Conservation (phyloP, 768 basidiomycete species). For the Termitomyces sp. region DNA sequence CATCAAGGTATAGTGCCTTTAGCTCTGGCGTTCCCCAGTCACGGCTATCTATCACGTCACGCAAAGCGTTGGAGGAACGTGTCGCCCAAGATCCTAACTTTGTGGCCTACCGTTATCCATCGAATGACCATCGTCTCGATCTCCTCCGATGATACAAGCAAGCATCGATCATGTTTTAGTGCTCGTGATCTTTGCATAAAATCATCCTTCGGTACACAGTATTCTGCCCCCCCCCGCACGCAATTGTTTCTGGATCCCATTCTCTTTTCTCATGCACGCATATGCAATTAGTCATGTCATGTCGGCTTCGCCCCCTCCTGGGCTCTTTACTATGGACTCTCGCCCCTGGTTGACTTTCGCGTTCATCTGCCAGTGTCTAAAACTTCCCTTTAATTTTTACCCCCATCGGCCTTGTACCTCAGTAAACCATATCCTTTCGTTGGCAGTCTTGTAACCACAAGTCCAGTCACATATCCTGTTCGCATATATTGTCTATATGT, state of each 20-base stretch:
- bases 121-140: slow-evolving; percentile 64
- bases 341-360: not conserved
- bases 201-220: not conserved
- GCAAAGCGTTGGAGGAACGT: slow-evolving; percentile 70
- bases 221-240: not conserved
- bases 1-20: slow-evolving; percentile 46
- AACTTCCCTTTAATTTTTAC: slow-evolving; percentile 13
- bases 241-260: not conserved
- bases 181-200: not conserved
- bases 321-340: not conserved
- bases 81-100: slow-evolving; percentile 86
- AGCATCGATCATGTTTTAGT: not conserved
- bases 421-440: slow-evolving; percentile 11
- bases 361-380: slow-evolving; percentile 1
- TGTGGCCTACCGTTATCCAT: slow-evolving; percentile 85
- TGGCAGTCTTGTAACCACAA: slow-evolving; percentile 1
- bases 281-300: not conserved
- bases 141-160: slow-evolving; percentile 39
- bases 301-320: not conserved
- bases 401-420: slow-evolving; percentile 19
- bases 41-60: slow-evolving; percentile 59
- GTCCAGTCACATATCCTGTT: slow-evolving; percentile 5
- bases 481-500: slow-evolving; percentile 13
- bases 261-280: not conserved
- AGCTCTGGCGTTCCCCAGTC: slow-evolving; percentile 34